A percentile compares a stretch with the other conserved stretches of the same genome.
Conservation (phyloP, 1,284 basidiomycete genomes). For the Exobasidium cylindrosporum region DNA sequence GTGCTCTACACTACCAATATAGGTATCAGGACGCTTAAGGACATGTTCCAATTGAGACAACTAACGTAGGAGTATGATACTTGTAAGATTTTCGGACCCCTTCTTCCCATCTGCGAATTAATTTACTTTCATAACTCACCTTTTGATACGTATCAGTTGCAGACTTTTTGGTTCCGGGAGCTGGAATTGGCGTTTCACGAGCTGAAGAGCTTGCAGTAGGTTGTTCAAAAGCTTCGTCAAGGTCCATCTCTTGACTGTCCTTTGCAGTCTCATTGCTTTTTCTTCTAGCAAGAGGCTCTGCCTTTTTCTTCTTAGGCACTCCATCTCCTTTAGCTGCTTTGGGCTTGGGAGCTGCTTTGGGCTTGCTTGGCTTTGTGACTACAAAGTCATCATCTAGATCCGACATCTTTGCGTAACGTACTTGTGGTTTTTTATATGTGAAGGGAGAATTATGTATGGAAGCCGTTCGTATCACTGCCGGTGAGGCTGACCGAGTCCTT, state of each 20-base stretch:
- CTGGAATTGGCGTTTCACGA: not conserved
- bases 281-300: constrained; percentile 64
- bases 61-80: constrained; percentile 58
- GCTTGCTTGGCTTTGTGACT: not conserved
- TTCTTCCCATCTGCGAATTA: too few species aligned
- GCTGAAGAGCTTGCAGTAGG: not conserved
- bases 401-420: too few species aligned
- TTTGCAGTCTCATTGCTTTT: constrained; percentile 59
- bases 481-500: too few species aligned
- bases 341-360: constrained; percentile 35
- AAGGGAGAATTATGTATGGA: too few species aligned
- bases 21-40: constrained; percentile 92
- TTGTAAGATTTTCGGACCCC: too few species aligned
- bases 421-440: too few species aligned
- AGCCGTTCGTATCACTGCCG: too few species aligned
- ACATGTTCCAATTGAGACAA: constrained; percentile 95
- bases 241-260: constrained; percentile 49
- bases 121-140: constrained; percentile 65
- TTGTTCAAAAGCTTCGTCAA: constrained; percentile 14
- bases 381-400: not conserved
- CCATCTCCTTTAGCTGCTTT: constrained; percentile 19
- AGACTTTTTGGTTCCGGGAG: constrained; percentile 63
- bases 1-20: constrained; percentile 66
- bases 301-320: constrained; percentile 69
- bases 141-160: constrained; percentile 91